These are phyloP conservation scores for Phytophthora capsici DNA, from an alignment of 352 stramenopile species.

Conservation along the genomic window DNA sequence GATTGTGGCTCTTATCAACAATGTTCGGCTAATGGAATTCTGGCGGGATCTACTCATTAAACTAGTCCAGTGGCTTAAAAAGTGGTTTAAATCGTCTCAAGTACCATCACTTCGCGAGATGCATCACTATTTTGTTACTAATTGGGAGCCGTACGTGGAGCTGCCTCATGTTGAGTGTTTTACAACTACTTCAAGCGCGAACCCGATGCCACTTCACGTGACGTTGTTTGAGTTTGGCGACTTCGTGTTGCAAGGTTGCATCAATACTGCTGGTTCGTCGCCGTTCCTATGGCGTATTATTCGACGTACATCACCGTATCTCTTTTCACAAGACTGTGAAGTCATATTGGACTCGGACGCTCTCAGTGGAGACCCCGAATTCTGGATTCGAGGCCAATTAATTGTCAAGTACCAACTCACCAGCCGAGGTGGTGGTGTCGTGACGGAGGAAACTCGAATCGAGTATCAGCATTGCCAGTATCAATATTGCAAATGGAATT, in stretches of 20 bases:
- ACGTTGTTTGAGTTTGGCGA: constrained; percentile 36
- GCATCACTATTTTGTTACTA: constrained; percentile 43
- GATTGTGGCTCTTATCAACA: constrained; percentile 48
- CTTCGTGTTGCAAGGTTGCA: constrained; percentile 45
- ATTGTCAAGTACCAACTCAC: constrained; percentile 32
- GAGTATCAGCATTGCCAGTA: constrained; percentile 33
- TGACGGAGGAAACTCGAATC: constrained; percentile 33
- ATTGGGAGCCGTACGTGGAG: constrained; percentile 36
- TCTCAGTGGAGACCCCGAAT: constrained; percentile 19
- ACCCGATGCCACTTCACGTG: constrained; percentile 25
- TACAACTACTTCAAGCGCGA: constrained; percentile 22
- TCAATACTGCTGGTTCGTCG: constrained; percentile 24
- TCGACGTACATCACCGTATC: constrained; percentile 17
- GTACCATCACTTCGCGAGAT: constrained; percentile 49
- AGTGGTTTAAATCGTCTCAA: constrained; percentile 17
- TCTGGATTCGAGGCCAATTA: constrained; percentile 38
- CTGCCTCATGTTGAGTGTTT: constrained; percentile 31
- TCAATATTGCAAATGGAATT: constrained; percentile 35
- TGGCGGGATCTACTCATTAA: constrained; percentile 46
- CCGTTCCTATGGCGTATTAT: constrained; percentile 55
- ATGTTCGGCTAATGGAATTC: constrained; percentile 39
- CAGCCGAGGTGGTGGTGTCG: constrained; percentile 5
- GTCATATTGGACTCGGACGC: background rate
- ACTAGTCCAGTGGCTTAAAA: constrained; percentile 48
- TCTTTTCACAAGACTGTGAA: constrained; percentile 19